A percentile compares a stretch with the other conserved stretches of the same genome.
These are phyloP conservation scores for Dalbergia cochinchinensis DNA, from an alignment of 306 rosid species.

Conservation along the genomic window DNA sequence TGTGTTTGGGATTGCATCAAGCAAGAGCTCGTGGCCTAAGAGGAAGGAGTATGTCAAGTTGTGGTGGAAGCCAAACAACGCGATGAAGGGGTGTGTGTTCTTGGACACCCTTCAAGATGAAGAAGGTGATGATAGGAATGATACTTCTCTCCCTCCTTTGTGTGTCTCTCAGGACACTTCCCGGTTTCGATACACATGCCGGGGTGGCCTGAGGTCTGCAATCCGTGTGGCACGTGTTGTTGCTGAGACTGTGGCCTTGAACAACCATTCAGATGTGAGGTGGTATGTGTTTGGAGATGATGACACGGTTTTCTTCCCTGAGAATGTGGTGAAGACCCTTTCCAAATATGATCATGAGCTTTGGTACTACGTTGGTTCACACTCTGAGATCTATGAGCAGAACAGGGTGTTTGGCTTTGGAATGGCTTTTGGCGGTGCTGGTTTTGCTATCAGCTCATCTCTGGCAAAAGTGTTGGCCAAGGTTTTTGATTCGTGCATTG, in stretches of 20 bases:
- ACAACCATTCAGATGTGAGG: conserved; percentile 66
- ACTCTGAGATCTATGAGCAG: conserved; percentile 79
- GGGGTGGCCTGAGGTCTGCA: conserved; percentile 63
- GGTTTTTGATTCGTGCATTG: conserved; percentile 80
- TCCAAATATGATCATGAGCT: conserved; percentile 81
- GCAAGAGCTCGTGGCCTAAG: conserved; percentile 63
- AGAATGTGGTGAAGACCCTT: conserved; percentile 80
- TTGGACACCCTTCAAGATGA: conserved; percentile 58
- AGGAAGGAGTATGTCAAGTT: conserved; percentile 66
- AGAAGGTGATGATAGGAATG: conserved; percentile 40
- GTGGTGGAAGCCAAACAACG: conserved; percentile 74
- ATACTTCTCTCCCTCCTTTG: conserved; percentile 68
- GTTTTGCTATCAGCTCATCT: conserved; percentile 83
- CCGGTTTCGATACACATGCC: conserved; percentile 68
- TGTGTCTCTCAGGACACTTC: conserved; percentile 78
- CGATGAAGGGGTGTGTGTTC: conserved; percentile 80
- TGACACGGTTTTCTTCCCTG: conserved; percentile 82
- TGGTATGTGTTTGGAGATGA: conserved; percentile 98
- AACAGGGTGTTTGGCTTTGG: conserved; percentile 67
- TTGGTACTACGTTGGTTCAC: conserved; percentile 89
- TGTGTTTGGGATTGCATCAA: conserved; percentile 89
- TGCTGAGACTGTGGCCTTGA: conserved; percentile 64
- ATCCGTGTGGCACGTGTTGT: conserved; percentile 87
- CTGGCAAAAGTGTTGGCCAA: conserved; percentile 68
- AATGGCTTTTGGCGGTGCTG: conserved; percentile 96